Base-by-base conservation (phyloP, 495 filamentous ascomycete genomes). In the Staphylotrichum longicolle region DNA sequence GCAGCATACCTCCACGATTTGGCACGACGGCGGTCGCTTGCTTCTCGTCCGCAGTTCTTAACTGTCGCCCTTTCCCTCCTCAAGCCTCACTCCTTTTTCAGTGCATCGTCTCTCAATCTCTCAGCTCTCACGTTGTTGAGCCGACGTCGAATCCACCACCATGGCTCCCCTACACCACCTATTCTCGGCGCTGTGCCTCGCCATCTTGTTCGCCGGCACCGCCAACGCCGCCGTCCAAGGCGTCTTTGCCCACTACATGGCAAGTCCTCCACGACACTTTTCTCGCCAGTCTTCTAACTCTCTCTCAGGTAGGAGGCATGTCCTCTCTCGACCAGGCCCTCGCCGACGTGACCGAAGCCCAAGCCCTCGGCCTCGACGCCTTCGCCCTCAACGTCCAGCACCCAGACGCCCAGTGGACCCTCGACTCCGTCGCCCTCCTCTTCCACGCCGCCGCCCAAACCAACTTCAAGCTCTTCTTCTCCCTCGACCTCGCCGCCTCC, bases 381-480 rank as follows among this genome's bases (percentile, higher is more conserved):
- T 64, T 64, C n/a, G 62, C 62, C 1, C 57, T 64, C 49, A 64
- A 64, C 56, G 39, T 64, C 42, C 56, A 59, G 27, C 45, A 60
- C 12, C 56, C 56, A 27, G 49, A 53, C 35, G 33, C 20, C 7
- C 2, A 2, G 20, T 62, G 60, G 60, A 48, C 60, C 3, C 60
- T 47, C 53, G 30, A 44, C 42, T 54, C 60, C 0, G 35, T 62
- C 27, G 14, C 15, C 34, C n/a, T 44, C 44, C 60, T 62, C 53
- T 62, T 62, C 53, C 3, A 33, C 11, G 60, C 52, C 44, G 53
- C 60, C 12, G 33, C 44, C 27, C 32, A 42, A 7, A 3, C 0
- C 5, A 30, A 33, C 55, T 60, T 64, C 56, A 59, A 64, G 27
- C 62, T 64, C 30, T 64, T 64, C 45, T 64, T 64, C 62, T 64